phyloP scores from a whole-genome alignment of 495 filamentous ascomycete genomes.

The Neohortaea acidophila region DNA sequence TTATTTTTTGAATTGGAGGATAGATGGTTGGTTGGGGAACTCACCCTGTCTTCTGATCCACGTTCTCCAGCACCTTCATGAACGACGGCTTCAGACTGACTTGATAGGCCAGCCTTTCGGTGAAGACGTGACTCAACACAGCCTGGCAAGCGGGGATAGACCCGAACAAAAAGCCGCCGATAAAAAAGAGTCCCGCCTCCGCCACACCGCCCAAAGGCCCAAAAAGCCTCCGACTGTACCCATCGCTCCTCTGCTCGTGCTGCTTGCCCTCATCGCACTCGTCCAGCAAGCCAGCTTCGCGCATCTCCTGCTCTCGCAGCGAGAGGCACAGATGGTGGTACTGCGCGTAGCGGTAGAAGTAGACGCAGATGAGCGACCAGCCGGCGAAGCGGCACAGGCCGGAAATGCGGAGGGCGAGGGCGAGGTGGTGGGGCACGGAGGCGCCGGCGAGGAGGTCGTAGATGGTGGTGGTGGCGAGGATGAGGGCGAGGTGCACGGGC shows the following conservation, averaged over 20 bases:
- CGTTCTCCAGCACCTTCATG: background rate
- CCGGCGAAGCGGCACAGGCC: slow-evolving; percentile 40
- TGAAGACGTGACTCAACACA: slow-evolving; percentile 51
- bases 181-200: slow-evolving; percentile 43
- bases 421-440: slow-evolving; percentile 34
- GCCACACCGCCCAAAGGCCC: slow-evolving; percentile 14
- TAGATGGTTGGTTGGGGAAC: background rate
- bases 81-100: slow-evolving; percentile 44
- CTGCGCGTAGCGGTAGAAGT: slow-evolving; percentile 45
- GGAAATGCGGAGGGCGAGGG: slow-evolving; percentile 40
- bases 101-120: slow-evolving; percentile 46
- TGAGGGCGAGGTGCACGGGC: slow-evolving; percentile 44
- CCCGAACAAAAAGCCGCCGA: slow-evolving; percentile 47
- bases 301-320: slow-evolving; percentile 46
- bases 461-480: slow-evolving; percentile 43
- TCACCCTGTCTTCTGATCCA: background rate
- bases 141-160: slow-evolving; percentile 47
- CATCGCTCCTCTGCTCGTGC: slow-evolving; percentile 40
- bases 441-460: slow-evolving; percentile 34
- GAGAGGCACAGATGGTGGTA: slow-evolving; percentile 43
- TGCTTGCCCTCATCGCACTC: too few relatives aligned
- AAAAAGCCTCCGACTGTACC: slow-evolving; percentile 26
- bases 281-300: slow-evolving; percentile 35
- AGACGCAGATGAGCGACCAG: slow-evolving; percentile 44
- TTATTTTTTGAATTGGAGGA: too few relatives aligned